A percentile compares a stretch with the other conserved stretches of the same genome.
Evolutionary conservation across 169 alveolate genomes (phyloP).

Genomic region (Perkinsus chesapeaki): DNA sequence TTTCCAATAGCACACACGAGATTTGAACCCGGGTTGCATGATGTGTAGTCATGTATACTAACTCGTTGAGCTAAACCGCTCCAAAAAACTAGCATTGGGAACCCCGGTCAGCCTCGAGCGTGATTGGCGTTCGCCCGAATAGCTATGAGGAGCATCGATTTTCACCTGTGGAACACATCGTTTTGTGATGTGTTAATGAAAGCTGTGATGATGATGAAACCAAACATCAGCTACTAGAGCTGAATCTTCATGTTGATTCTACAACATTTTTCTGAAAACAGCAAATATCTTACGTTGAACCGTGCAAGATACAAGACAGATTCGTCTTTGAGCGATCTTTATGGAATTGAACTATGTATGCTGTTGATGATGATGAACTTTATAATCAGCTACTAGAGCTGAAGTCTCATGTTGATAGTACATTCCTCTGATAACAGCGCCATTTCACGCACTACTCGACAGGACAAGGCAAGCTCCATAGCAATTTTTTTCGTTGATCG

Average conservation of each 20-base stretch:
- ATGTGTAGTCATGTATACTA: too few relatives aligned
- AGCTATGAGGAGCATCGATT: neutral
- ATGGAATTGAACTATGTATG: neutral
- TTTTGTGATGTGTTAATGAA: neutral
- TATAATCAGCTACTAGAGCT: neutral
- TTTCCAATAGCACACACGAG: too few relatives aligned
- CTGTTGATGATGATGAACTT: neutral
- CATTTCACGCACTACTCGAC: too few relatives aligned
- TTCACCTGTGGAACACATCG: neutral
- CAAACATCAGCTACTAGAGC: neutral
- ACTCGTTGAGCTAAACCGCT: too few relatives aligned
- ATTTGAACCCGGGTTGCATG: too few relatives aligned
- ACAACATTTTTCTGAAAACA: neutral
- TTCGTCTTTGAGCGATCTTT: too few relatives aligned
- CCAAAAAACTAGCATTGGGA: too few relatives aligned
- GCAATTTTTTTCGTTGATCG: neutral
- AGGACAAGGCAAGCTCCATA: neutral
- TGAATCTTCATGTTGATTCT: neutral
- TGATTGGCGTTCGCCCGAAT: neutral
- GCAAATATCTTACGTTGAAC: neutral
- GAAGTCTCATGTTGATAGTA: neutral
- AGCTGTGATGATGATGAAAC: neutral
- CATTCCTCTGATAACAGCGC: neutral
- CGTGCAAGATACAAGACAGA: neutral
- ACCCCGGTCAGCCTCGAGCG: too few relatives aligned